Evolutionary conservation across 1,284 basidiomycete species (phyloP).

Genomic region (Ganoderma leucocontextum): DNA sequence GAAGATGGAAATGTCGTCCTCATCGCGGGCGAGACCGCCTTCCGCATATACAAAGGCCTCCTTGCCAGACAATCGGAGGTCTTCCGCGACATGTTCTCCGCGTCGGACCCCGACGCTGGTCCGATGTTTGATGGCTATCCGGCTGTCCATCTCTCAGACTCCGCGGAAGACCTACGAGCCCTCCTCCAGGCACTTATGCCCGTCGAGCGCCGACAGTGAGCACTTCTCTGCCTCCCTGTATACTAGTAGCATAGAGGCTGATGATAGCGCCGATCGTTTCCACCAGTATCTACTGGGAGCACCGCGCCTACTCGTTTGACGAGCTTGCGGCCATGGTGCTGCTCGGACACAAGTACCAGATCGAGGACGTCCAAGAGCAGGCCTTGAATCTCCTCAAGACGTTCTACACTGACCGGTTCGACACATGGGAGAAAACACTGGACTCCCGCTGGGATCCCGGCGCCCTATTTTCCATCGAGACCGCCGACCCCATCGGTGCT

Average conservation of each 20-base stretch:
- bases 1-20: constrained; percentile 9
- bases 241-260: no score
- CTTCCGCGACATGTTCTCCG: constrained; percentile 30
- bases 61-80: constrained; percentile 29
- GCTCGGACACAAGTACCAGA: constrained; percentile 8
- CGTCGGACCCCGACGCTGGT: constrained; percentile 22
- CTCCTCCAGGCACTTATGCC: constrained; percentile 15
- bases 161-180: constrained; percentile 15
- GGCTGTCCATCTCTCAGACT: constrained; percentile 27
- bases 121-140: constrained; percentile 25
- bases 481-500: constrained; percentile 10
- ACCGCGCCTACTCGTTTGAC: neutral
- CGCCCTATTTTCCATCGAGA: no score
- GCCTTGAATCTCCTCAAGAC: neutral
- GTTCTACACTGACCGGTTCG: constrained; percentile 12
- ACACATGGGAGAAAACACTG: neutral
- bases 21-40: constrained; percentile 13
- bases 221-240: neutral
- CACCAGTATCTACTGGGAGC: neutral
- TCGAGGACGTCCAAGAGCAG: constrained; percentile 1
- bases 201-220: constrained; percentile 2
- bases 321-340: neutral
- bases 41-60: constrained; percentile 28
- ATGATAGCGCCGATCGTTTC: no score
- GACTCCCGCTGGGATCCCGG: neutral